phyloP scores from a whole-genome alignment of 495 filamentous ascomycete species.

The Penicillium manginii region DNA sequence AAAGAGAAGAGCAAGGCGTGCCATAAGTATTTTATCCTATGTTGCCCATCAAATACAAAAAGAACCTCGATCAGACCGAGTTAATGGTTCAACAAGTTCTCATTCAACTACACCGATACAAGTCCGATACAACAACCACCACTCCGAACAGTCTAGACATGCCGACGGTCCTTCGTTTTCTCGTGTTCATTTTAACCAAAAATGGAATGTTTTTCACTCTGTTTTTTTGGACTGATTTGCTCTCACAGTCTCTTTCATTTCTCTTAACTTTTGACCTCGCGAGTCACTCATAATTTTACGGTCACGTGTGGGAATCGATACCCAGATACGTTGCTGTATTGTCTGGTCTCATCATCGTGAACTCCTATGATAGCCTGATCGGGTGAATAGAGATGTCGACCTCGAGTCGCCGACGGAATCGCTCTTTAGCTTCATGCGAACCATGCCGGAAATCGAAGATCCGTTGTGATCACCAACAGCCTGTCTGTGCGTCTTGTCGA shows the following conservation, averaged over 20 bases:
- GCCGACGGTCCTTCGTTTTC: background rate
- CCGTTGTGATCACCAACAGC: constrained; percentile 24
- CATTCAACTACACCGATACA: constrained; percentile 8
- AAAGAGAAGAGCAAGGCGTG: too few species aligned
- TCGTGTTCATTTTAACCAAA: background rate
- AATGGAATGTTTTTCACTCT: background rate
- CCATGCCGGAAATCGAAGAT: constrained; percentile 22
- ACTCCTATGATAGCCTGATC: background rate
- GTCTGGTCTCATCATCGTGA: background rate
- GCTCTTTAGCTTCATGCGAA: constrained; percentile 24
- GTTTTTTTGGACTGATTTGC: background rate
- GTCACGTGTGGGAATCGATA: background rate
- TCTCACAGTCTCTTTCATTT: background rate
- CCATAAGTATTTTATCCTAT: too few species aligned
- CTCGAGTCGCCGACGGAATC: constrained; percentile 19
- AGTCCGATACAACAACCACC: constrained; percentile 2
- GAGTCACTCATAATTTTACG: background rate
- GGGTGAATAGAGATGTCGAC: constrained; percentile 15
- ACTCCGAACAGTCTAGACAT: background rate
- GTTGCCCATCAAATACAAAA: too few species aligned
- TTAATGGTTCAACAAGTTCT: too few species aligned
- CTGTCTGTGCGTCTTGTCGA: constrained; percentile 22
- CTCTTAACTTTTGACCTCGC: background rate
- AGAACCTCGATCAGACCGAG: background rate
- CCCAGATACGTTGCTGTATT: background rate